Evolutionary conservation across 2,329 filamentous ascomycete genomes (phyloP).

Genomic region (Paecilomyces variotii): DNA sequence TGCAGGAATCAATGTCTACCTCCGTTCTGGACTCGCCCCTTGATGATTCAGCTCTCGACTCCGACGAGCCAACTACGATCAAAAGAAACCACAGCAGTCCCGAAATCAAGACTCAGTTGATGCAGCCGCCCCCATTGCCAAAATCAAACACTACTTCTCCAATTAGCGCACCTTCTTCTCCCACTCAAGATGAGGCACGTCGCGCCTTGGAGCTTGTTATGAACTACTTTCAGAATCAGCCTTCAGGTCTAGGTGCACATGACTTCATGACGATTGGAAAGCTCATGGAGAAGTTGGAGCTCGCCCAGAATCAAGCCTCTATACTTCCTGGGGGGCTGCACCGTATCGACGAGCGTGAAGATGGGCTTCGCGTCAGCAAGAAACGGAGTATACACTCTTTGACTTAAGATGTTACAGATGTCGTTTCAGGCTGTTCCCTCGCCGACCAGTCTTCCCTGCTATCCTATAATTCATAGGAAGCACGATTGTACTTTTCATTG

Average conservation of each 20-base stretch:
- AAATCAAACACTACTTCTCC: conserved; percentile 38
- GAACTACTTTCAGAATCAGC: conserved; percentile 68
- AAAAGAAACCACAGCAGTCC: conserved; percentile 39
- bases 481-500: conserved; percentile 2
- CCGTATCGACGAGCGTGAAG: conserved; percentile 35
- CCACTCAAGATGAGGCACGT: conserved; percentile 77
- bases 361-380: conserved; percentile 34
- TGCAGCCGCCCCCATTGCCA: conserved; percentile 31
- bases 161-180: conserved; percentile 55
- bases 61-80: conserved; percentile 26
- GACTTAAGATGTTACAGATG: conserved; percentile 14
- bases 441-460: not conserved
- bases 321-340: conserved; percentile 36
- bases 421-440: conserved; percentile 8
- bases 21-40: conserved; percentile 45
- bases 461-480: not conserved
- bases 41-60: conserved; percentile 30
- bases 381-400: conserved; percentile 41
- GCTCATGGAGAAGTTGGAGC: conserved; percentile 75
- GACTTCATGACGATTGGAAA: conserved; percentile 73
- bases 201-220: conserved; percentile 74
- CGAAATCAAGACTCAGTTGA: conserved; percentile 35
- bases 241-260: conserved; percentile 62
- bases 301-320: conserved; percentile 47
- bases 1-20: conserved; percentile 30